Conservation (phyloP, 192 early-diverging fungal species). For the Chytriomyces confervae region DNA sequence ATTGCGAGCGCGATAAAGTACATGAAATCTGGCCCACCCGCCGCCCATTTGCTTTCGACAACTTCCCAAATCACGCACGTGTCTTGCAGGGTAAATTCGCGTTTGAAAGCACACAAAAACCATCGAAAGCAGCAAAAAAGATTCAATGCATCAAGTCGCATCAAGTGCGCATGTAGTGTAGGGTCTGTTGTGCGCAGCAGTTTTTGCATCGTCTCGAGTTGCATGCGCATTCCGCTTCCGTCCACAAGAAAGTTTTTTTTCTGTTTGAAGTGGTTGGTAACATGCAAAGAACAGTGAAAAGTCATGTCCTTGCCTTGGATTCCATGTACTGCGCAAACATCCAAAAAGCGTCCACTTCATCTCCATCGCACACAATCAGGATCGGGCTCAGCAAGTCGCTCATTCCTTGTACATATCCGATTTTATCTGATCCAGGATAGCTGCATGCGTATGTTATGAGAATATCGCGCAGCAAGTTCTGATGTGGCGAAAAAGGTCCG, state of each 20-base stretch:
- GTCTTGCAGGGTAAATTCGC: slow-evolving; percentile 25
- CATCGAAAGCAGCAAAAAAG: slow-evolving; percentile 98
- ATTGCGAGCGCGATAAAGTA: slow-evolving; percentile 95
- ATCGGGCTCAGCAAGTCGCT: slow-evolving; percentile 90
- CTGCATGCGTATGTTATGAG: slow-evolving; percentile 78
- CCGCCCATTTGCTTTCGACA: slow-evolving; percentile 48
- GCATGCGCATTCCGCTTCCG: slow-evolving; percentile 42
- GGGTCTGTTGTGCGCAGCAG: slow-evolving; percentile 38
- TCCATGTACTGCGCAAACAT: slow-evolving; percentile 91
- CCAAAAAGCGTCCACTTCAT: slow-evolving; percentile 94
- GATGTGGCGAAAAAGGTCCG: slow-evolving; percentile 48
- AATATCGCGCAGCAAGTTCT: slow-evolving; percentile 84
- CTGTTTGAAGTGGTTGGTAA: slow-evolving; percentile 8
- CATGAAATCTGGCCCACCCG: slow-evolving; percentile 70
- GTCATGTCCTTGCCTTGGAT: slow-evolving; percentile 66
- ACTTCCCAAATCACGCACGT: slow-evolving; percentile 87
- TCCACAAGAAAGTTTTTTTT: slow-evolving; percentile 37
- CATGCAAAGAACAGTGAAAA: neutral
- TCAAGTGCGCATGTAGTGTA: slow-evolving; percentile 28
- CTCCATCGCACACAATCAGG: slow-evolving; percentile 78
- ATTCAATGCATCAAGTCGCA: slow-evolving; percentile 54
- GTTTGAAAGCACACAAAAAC: slow-evolving; percentile 86
- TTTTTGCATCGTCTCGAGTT: slow-evolving; percentile 15
- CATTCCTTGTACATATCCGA: slow-evolving; percentile 97
- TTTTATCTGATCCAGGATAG: slow-evolving; percentile 20